Base-by-base conservation (phyloP, 1,284 basidiomycete genomes). In the Kalmanozyma brasiliensis region DNA sequence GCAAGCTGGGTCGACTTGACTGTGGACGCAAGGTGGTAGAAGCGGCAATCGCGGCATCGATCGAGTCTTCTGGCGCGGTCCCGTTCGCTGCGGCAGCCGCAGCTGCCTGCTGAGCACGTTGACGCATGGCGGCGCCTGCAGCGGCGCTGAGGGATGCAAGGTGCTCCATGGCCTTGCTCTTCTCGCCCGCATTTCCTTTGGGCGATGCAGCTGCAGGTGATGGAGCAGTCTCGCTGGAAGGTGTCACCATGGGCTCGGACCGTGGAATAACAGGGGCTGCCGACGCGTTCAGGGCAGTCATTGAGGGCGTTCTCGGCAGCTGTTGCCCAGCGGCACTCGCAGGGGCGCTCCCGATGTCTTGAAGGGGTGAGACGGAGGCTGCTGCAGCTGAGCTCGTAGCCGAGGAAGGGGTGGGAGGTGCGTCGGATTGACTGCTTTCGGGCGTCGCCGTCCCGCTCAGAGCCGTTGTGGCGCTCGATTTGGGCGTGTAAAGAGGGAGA, bases 131-230 rank as follows among this genome's bases (percentile, higher is more conserved):
- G 24, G 67, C 71, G 16, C 71, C 71, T 30, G 71, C 63, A 9
- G 74, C 71, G 6, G 68, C 71, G 29, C 61, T 76, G 32, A 76
- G 67, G 6, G 74, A 76, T 17, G 71, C 60, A 11, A 74, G 57
- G 29, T 69, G 71, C 37, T 73, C 61, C 55, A 72, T 59, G 8
- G 69, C 69, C 45, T 72, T 72, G 52, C 69, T 72, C 52, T 66
- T 66, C 17, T 70, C 61, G 35, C 46, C 42, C 8, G 55, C 8
- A 19, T 24, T 52, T 26, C 8, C 43, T 16, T 45, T 33, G 20
- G 35, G 13, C 9, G 51, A 13, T 11, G 38, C 22, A 13, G 35
- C 22, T 24, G 32, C 22, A n/a, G 35, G 3, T 20, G 40, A n/a
- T 20, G 20, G 24, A 8, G 40, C 33, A 22, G 46, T 44, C 29